Evolutionary conservation across 2,329 filamentous ascomycete species (phyloP).

Genomic region (Trichophyton mentagrophytes): DNA sequence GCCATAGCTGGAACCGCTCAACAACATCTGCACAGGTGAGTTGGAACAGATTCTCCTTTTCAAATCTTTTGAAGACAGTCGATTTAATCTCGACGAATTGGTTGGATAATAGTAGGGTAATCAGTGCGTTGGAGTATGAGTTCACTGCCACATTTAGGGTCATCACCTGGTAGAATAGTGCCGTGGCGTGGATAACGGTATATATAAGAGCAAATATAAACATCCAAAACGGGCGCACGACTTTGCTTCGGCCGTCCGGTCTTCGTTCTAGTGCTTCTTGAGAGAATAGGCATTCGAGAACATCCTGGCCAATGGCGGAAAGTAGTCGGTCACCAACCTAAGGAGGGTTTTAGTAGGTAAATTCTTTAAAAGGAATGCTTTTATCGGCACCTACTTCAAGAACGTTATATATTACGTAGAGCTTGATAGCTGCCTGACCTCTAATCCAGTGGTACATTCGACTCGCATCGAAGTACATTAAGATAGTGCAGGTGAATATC

Average conservation of each 20-base stretch:
- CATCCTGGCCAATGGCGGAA: slow-evolving; percentile 85
- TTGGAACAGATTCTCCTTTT: slow-evolving; percentile 95
- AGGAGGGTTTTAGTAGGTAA: not conserved
- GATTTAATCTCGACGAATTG: slow-evolving; percentile 99
- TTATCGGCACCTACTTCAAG: slow-evolving; percentile 49
- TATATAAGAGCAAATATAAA: slow-evolving; percentile 78
- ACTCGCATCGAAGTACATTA: slow-evolving; percentile 88
- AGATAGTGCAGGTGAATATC: slow-evolving; percentile 65
- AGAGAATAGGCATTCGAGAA: slow-evolving; percentile 90
- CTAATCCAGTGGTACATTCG: slow-evolving; percentile 97
- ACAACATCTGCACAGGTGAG: slow-evolving; percentile 93
- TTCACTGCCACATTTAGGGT: slow-evolving; percentile 97
- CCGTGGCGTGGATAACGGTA: slow-evolving; percentile 74
- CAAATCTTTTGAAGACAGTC: slow-evolving; percentile 96
- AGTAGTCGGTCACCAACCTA: slow-evolving; percentile 74
- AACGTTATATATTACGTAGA: slow-evolving; percentile 98
- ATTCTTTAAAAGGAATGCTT: not conserved
- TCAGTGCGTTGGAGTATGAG: slow-evolving; percentile 88
- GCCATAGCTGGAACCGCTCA: slow-evolving; percentile 91
- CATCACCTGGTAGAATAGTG: slow-evolving; percentile 93
- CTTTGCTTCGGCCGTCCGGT: slow-evolving; percentile 76
- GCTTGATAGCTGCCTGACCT: slow-evolving; percentile 90
- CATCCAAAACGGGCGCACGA: slow-evolving; percentile 79
- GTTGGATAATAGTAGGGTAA: slow-evolving; percentile 87
- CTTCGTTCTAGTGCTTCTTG: slow-evolving; percentile 82